Percentiles rank a stretch among this genome's conserved stretches.
Conservation (phyloP, 208 protist genomes). For the Angomonas deanei region DNA sequence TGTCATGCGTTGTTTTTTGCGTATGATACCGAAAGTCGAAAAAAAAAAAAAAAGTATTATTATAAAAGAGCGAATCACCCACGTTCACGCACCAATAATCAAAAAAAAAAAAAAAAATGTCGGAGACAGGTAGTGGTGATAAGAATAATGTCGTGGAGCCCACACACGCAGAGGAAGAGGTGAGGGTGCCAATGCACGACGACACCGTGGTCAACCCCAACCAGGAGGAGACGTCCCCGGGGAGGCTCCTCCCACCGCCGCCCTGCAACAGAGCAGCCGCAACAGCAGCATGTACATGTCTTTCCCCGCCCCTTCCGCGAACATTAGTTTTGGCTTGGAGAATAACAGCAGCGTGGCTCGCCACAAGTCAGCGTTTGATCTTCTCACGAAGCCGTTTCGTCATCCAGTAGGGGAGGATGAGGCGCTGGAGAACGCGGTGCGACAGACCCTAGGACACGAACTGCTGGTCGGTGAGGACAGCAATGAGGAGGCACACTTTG, state of each 20-base stretch:
- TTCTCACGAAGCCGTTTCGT: constrained; percentile 8
- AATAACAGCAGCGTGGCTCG: background rate
- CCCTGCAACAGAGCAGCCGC: too few relatives aligned
- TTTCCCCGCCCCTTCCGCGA: background rate
- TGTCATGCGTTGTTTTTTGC: too few relatives aligned
- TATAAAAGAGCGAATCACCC: background rate
- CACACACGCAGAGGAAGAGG: background rate
- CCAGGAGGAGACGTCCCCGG: too few relatives aligned
- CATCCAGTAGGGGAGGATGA: constrained; percentile 23
- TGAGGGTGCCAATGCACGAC: background rate
- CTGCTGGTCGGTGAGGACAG: constrained; percentile 5
- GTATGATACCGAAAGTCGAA: background rate
- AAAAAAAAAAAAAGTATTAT: background rate
- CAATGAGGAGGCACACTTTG: background rate
- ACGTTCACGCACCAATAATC: background rate
- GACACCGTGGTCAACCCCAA: background rate
- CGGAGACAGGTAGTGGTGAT: background rate
- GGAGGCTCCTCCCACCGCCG: too few relatives aligned
- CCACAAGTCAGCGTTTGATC: background rate
- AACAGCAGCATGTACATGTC: background rate
- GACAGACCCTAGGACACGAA: constrained; percentile 20
- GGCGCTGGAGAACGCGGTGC: constrained; percentile 18
- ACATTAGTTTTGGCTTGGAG: background rate
- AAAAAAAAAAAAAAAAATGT: background rate
- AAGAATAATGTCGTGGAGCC: too few relatives aligned